A percentile compares a stretch with the other conserved stretches of the same genome.
Evolutionary conservation across 345 rosid species (phyloP).

Genomic region (Isatis tinctoria): DNA sequence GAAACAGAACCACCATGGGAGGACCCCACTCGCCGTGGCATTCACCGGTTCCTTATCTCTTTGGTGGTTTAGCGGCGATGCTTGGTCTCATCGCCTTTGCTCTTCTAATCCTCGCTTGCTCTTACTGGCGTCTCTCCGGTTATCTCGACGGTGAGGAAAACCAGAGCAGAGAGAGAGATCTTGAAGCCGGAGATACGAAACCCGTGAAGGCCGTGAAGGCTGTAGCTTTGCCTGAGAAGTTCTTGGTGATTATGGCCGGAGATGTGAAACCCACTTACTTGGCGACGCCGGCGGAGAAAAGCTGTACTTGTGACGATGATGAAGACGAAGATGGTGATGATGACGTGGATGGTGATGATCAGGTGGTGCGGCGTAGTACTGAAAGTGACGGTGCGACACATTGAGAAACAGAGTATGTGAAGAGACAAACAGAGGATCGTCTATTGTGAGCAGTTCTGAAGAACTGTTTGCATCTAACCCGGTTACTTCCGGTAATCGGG

Average conservation of each 20-base stretch:
- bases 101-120: constrained; percentile 82
- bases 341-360: constrained; percentile 19
- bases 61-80: constrained; percentile 96
- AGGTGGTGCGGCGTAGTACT: constrained; percentile 17
- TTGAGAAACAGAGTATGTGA: constrained; percentile 1
- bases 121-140: constrained; percentile 88
- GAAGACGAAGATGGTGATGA: constrained; percentile 21
- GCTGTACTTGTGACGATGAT: constrained; percentile 36
- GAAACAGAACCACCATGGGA: constrained; percentile 12
- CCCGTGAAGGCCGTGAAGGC: constrained; percentile 18
- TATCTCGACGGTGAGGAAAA: constrained; percentile 46
- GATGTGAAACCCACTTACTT: constrained; percentile 62
- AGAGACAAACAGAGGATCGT: constrained; percentile 17
- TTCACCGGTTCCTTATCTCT: constrained; percentile 89
- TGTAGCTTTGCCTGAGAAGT: constrained; percentile 53
- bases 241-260: constrained; percentile 89
- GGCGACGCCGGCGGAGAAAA: constrained; percentile 63
- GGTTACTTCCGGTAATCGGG: constrained; percentile 19
- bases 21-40: constrained; percentile 73
- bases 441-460: not conserved
- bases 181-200: constrained; percentile 56
- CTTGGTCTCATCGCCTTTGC: constrained; percentile 89
- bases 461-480: constrained; percentile 20
- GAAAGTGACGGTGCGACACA: constrained; percentile 1
- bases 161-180: constrained; percentile 43